Conservation (phyloP, 202 grass and related monocot genomes). For the Zoysia matrella region DNA sequence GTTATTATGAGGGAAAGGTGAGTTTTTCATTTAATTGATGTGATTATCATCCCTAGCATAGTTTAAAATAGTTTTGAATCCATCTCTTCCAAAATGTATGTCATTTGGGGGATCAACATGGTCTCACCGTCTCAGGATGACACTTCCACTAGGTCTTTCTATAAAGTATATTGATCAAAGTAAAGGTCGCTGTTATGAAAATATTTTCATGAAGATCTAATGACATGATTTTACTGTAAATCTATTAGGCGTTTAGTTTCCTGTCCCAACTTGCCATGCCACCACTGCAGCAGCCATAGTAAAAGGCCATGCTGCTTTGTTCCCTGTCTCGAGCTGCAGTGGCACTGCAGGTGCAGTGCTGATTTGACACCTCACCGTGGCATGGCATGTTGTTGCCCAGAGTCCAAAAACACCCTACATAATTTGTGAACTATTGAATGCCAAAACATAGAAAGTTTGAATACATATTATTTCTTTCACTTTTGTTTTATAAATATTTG, state of each 20-base stretch:
- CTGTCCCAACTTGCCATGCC: not conserved
- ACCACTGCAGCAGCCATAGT: not conserved
- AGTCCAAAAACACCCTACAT: not conserved
- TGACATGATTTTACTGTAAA: not conserved
- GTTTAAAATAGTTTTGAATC: not conserved
- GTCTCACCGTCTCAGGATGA: not conserved
- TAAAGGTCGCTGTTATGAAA: not conserved
- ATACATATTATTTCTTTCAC: not conserved
- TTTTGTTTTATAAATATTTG: not conserved
- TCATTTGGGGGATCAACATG: not conserved
- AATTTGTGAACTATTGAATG: too few relatives aligned
- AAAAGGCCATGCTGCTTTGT: not conserved
- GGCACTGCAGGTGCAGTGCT: too few relatives aligned
- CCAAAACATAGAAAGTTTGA: not conserved
- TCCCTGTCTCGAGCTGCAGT: not conserved
- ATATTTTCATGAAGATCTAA: not conserved
- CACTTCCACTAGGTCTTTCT: not conserved
- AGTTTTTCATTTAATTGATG: conserved; percentile 12
- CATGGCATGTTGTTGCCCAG: not conserved
- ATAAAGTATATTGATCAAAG: not conserved
- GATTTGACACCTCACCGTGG: not conserved
- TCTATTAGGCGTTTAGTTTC: not conserved
- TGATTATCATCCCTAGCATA: not conserved
- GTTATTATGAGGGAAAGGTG: conserved; percentile 96
- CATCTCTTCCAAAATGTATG: not conserved